Percentiles rank a stretch among this genome's conserved stretches.
These are phyloP conservation scores for Geotrichum bryndzae DNA, from an alignment of 1,139 yeast genomes.

Conservation along the genomic window DNA sequence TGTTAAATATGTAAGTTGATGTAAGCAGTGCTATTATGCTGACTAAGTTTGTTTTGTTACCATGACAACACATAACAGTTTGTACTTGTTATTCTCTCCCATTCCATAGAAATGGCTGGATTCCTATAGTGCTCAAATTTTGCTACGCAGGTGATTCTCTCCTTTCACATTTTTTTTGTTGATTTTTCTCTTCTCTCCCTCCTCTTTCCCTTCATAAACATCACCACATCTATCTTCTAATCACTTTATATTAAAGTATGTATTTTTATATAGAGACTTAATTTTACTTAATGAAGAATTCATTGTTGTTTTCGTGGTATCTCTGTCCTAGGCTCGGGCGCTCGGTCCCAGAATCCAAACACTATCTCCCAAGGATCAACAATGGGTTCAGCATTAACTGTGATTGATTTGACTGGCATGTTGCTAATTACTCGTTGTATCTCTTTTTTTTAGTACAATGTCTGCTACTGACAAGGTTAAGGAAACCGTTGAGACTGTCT, in stretches of 20 bases:
- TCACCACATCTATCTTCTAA: background rate
- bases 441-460: background rate
- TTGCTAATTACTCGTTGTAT: background rate
- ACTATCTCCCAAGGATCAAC: background rate
- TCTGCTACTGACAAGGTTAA: constrained; percentile 16
- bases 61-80: background rate
- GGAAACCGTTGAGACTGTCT: constrained; percentile 13
- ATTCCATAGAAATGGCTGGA: background rate
- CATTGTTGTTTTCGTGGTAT: background rate
- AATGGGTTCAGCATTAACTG: background rate
- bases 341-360: background rate
- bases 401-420: background rate
- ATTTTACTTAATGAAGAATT: background rate
- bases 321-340: background rate
- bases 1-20: background rate
- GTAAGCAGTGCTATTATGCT: background rate
- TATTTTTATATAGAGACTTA: background rate
- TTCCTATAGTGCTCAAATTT: background rate
- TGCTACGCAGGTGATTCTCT: background rate
- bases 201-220: background rate
- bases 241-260: background rate
- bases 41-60: background rate
- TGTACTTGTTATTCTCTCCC: background rate
- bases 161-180: background rate
- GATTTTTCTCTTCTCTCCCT: background rate